phyloP scores from a whole-genome alignment of 2,329 filamentous ascomycete species.

The Hypoxylon sp. region DNA sequence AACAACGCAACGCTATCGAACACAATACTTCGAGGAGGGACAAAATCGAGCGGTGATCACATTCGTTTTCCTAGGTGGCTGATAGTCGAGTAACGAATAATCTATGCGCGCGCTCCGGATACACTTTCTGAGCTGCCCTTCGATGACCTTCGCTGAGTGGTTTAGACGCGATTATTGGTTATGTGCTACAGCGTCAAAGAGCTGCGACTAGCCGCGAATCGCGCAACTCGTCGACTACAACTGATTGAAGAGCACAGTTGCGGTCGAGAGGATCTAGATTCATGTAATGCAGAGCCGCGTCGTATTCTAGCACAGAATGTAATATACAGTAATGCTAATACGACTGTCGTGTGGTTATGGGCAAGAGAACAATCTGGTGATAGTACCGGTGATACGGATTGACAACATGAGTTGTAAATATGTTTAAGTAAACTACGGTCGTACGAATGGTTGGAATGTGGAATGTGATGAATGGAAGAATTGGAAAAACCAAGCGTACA shows the following conservation, averaged over 20 bases:
- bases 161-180: slow-evolving; percentile 30
- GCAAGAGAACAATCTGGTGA: slow-evolving; percentile 29
- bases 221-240: slow-evolving; percentile 33
- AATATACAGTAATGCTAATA: slow-evolving; percentile 21
- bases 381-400: slow-evolving; percentile 27
- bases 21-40: slow-evolving; percentile 23
- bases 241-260: slow-evolving; percentile 19
- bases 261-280: slow-evolving; percentile 7
- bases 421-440: slow-evolving; percentile 24
- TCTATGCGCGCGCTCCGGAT: slow-evolving; percentile 22
- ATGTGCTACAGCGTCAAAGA: slow-evolving; percentile 48
- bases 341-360: slow-evolving; percentile 27
- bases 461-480: slow-evolving; percentile 31
- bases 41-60: slow-evolving; percentile 15
- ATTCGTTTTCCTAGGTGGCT: slow-evolving; percentile 34
- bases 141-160: slow-evolving; percentile 34
- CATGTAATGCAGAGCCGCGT: slow-evolving; percentile 17
- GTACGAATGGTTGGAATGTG: slow-evolving; percentile 38
- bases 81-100: slow-evolving; percentile 40
- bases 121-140: slow-evolving; percentile 26
- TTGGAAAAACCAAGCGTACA: slow-evolving; percentile 26
- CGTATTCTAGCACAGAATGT: slow-evolving; percentile 13
- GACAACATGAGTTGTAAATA: slow-evolving; percentile 35
- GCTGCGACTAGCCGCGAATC: slow-evolving; percentile 47
- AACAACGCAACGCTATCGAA: slow-evolving; percentile 37